Conservation (phyloP, 345 rosid genomes). For the Eucalyptus albens region DNA sequence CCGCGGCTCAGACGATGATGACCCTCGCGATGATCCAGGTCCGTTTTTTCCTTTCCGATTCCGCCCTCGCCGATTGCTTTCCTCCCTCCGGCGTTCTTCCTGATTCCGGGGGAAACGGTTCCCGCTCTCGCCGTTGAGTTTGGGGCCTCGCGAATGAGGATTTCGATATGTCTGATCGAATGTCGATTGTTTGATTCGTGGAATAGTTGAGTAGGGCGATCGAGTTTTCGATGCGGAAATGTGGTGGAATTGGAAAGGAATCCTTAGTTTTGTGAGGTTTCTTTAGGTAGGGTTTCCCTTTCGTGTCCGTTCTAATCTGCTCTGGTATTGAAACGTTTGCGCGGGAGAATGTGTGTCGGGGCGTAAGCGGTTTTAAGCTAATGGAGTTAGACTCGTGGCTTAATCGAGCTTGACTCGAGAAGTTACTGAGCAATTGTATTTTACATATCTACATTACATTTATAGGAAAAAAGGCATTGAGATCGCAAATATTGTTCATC, state of each 20-base stretch:
- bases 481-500: neutral
- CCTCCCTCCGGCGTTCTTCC: neutral
- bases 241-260: neutral
- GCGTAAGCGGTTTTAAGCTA: neutral
- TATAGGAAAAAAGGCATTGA: neutral
- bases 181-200: neutral
- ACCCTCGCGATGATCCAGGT: constrained; percentile 26
- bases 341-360: neutral
- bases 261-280: neutral
- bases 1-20: constrained; percentile 45
- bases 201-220: neutral
- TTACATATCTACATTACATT: neutral
- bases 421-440: neutral
- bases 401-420: neutral
- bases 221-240: neutral
- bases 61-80: neutral
- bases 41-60: no score
- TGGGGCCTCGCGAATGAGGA: neutral
- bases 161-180: neutral
- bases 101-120: neutral
- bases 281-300: neutral
- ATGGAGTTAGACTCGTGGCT: rapidly evolving
- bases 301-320: neutral
- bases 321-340: neutral
- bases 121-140: neutral